Percentiles rank a stretch among this genome's conserved stretches.
Evolutionary conservation across 2,329 filamentous ascomycete species (phyloP).

Genomic region (Pseudocercospora fuligena): DNA sequence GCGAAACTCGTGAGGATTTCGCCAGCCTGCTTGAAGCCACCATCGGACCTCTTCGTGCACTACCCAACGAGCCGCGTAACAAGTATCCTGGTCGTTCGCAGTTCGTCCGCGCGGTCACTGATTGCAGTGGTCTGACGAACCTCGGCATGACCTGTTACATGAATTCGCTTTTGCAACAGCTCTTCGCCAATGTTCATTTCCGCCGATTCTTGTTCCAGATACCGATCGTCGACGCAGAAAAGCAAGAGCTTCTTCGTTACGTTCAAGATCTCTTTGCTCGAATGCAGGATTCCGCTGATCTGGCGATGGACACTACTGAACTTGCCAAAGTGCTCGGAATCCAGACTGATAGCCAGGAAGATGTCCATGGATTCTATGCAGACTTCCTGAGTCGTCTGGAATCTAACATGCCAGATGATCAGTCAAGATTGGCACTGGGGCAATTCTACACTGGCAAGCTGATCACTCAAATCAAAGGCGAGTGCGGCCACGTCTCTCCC

Average conservation of each 20-base stretch:
- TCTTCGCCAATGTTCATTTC: conserved; percentile 94
- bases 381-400: conserved; percentile 92
- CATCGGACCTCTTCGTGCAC: conserved; percentile 17
- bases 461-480: conserved; percentile 92
- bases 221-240: conserved; percentile 58
- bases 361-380: conserved; percentile 97
- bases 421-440: conserved; percentile 74
- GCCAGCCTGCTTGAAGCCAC: conserved; percentile 21
- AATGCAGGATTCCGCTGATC: conserved; percentile 81
- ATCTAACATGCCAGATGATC: conserved; percentile 69
- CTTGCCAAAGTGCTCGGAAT: conserved; percentile 80
- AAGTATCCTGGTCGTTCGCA: conserved; percentile 42
- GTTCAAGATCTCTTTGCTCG: conserved; percentile 81
- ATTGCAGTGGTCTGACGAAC: conserved; percentile 71
- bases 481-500: conserved; percentile 93
- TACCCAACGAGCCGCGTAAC: conserved; percentile 11
- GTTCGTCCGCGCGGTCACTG: conserved; percentile 45
- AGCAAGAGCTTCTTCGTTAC: conserved; percentile 72
- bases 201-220: conserved; percentile 75
- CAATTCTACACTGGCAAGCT: conserved; percentile 90
- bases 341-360: conserved; percentile 91
- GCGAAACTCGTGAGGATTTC: conserved; percentile 27
- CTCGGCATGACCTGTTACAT: conserved; percentile 96
- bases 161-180: conserved; percentile 90
- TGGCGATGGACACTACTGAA: conserved; percentile 72